Percentiles rank a stretch among this genome's conserved stretches.
These are phyloP conservation scores for Xylaria sp. DNA, from an alignment of 2,329 filamentous ascomycete species.

Conservation along the genomic window DNA sequence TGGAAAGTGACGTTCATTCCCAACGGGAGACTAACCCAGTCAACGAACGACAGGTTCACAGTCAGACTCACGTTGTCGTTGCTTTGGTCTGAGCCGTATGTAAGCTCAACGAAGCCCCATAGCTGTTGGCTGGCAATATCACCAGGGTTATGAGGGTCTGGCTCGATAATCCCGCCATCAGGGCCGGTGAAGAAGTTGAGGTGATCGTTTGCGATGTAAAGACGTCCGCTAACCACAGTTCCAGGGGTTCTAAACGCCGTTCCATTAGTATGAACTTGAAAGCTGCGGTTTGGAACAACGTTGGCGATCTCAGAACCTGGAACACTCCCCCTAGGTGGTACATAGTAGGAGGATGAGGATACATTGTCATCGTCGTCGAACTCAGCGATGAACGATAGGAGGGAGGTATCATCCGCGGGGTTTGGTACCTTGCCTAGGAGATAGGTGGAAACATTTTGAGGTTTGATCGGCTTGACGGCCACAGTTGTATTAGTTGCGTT, in stretches of 20 bases:
- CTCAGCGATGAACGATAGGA: constrained; percentile 6
- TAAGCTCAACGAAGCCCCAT: constrained; percentile 17
- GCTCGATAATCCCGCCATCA: constrained; percentile 6
- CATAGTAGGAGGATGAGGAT: constrained; percentile 10
- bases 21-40: constrained; percentile 45
- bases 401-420: background rate
- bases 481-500: background rate
- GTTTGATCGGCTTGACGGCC: background rate
- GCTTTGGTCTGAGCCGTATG: constrained; percentile 15
- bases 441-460: constrained; percentile 5
- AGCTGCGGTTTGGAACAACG: background rate
- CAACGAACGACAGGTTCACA: constrained; percentile 45
- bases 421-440: constrained; percentile 5
- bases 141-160: constrained; percentile 15
- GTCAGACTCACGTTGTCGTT: constrained; percentile 32
- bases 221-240: constrained; percentile 11
- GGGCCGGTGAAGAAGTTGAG: constrained; percentile 9
- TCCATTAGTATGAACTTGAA: background rate
- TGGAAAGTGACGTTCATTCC: constrained; percentile 40
- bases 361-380: background rate
- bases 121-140: constrained; percentile 9
- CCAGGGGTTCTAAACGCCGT: constrained; percentile 16
- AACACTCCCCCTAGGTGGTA: background rate
- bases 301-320: background rate
- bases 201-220: constrained; percentile 13